These are phyloP conservation scores for Aureobasidium sp. DNA, from an alignment of 2,329 filamentous ascomycete genomes.

Conservation along the genomic window DNA sequence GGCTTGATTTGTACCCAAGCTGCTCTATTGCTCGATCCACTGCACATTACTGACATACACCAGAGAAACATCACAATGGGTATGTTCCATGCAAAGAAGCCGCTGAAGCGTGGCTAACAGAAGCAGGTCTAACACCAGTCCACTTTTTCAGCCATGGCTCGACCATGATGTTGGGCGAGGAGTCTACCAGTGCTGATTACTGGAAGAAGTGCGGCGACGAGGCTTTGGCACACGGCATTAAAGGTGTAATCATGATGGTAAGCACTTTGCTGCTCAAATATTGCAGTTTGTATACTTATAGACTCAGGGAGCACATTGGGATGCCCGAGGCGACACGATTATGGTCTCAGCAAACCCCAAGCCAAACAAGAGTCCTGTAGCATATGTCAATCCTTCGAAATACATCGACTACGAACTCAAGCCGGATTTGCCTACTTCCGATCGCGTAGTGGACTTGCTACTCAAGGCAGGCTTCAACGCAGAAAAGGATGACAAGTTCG, in stretches of 20 bases:
- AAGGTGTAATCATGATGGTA: conserved; percentile 60
- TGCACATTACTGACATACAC: not conserved
- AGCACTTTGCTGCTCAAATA: not conserved
- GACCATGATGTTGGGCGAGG: conserved; percentile 63
- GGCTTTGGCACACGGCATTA: conserved; percentile 50
- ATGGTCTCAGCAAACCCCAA: conserved; percentile 54
- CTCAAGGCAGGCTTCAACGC: conserved; percentile 47
- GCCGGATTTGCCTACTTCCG: conserved; percentile 48
- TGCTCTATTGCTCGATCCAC: not conserved
- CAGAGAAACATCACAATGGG: not conserved
- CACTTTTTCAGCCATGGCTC: conserved; percentile 64
- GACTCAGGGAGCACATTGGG: conserved; percentile 57
- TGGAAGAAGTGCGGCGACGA: conserved; percentile 59
- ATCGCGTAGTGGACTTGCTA: conserved; percentile 45
- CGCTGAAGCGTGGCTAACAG: not conserved
- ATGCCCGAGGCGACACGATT: conserved; percentile 46
- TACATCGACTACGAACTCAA: conserved; percentile 55
- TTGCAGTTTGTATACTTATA: not conserved
- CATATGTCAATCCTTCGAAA: conserved; percentile 58
- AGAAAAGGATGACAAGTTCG: conserved; percentile 46
- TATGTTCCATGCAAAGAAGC: not conserved
- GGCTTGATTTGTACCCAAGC: not conserved
- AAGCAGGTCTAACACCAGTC: conserved; percentile 41
- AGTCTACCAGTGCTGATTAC: conserved; percentile 52
- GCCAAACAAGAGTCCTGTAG: conserved; percentile 55